These are phyloP conservation scores for Pestalotiopsis sp. DNA, from an alignment of 2,329 filamentous ascomycete genomes.

Conservation along the genomic window DNA sequence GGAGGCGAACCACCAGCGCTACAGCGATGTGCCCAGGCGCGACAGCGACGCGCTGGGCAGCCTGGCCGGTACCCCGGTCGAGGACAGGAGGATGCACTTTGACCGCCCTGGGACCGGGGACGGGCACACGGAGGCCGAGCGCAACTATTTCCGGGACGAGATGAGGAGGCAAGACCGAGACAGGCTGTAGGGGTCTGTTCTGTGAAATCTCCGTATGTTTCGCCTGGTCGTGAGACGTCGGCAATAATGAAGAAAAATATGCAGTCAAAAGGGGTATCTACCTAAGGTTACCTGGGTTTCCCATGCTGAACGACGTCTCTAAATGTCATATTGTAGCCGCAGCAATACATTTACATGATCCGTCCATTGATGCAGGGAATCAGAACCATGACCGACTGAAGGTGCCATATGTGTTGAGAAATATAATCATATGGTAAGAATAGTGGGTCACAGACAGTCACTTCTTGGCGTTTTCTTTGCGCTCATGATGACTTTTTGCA, in stretches of 20 bases:
- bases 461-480: not conserved
- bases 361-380: not conserved
- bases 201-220: not conserved
- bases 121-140: conserved; percentile 17
- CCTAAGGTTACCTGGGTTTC: not conserved
- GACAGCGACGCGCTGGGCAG: conserved; percentile 50
- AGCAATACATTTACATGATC: not conserved
- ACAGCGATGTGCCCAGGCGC: not conserved
- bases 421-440: not conserved
- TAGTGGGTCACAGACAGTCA: not conserved
- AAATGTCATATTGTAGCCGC: not conserved
- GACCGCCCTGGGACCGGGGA: conserved; percentile 21
- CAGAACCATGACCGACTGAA: not conserved
- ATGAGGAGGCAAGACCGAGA: conserved; percentile 47
- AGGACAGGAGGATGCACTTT: conserved; percentile 42
- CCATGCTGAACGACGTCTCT: not conserved
- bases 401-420: not conserved
- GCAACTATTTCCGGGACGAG: conserved; percentile 53
- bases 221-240: not conserved
- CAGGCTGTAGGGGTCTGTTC: conserved; percentile 26
- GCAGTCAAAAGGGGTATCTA: not conserved
- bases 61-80: conserved; percentile 47
- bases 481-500: no score
- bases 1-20: conserved; percentile 6
- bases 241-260: not conserved